These are phyloP conservation scores for Nemania bipapillata DNA, from an alignment of 2,329 filamentous ascomycete genomes.

Conservation along the genomic window DNA sequence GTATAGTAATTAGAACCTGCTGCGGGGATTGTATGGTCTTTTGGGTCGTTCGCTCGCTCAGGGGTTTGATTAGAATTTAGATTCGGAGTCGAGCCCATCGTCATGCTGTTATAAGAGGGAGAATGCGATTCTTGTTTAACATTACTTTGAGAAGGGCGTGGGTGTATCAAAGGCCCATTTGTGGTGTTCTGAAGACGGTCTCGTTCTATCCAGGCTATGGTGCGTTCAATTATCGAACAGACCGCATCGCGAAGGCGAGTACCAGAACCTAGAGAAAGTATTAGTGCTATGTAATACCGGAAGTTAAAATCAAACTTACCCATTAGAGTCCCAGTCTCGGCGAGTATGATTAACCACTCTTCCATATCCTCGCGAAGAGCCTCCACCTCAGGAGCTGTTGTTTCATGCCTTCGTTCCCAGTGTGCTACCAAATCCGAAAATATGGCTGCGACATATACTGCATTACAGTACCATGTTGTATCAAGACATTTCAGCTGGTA, in stretches of 20 bases:
- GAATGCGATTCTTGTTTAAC: constrained; percentile 50
- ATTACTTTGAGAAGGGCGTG: constrained; percentile 46
- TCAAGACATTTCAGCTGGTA: constrained; percentile 75
- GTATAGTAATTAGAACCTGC: constrained; percentile 46
- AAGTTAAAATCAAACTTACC: constrained; percentile 60
- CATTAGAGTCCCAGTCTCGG: constrained; percentile 72
- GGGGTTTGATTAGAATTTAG: constrained; percentile 38
- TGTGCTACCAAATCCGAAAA: constrained; percentile 77
- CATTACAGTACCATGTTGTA: constrained; percentile 80
- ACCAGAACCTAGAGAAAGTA: constrained; percentile 56
- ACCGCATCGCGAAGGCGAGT: constrained; percentile 59
- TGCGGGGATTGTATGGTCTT: constrained; percentile 43
- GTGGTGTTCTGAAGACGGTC: constrained; percentile 57
- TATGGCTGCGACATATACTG: constrained; percentile 77
- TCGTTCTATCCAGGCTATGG: constrained; percentile 63
- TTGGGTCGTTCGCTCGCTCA: constrained; percentile 41
- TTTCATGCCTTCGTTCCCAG: constrained; percentile 72
- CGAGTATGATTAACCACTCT: constrained; percentile 74
- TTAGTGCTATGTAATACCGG: constrained; percentile 31
- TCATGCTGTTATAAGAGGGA: constrained; percentile 45
- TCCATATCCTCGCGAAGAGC: constrained; percentile 74
- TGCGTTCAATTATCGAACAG: constrained; percentile 61
- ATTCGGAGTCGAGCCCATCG: constrained; percentile 38
- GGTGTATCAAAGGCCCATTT: constrained; percentile 30
- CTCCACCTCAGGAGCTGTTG: constrained; percentile 67